Conservation (phyloP, 2,329 filamentous ascomycete species). For the Aurifilum marmelostoma region DNA sequence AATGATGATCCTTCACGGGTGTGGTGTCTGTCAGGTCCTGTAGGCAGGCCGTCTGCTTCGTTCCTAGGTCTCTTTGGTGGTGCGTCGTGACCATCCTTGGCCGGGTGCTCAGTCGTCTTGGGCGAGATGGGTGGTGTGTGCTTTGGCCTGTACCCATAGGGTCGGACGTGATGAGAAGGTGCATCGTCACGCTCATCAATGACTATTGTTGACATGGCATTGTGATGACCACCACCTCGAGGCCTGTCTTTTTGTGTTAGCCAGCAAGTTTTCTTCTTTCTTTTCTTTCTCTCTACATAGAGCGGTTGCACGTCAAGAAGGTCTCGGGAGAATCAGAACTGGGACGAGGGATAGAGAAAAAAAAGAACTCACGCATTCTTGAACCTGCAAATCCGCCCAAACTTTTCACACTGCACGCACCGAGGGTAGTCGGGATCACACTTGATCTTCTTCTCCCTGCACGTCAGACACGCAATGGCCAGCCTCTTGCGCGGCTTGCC, state of each 20-base stretch:
- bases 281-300: neutral
- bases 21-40: slow-evolving; percentile 41
- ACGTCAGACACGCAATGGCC: slow-evolving; percentile 90
- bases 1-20: slow-evolving; percentile 46
- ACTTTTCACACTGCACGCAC: slow-evolving; percentile 91
- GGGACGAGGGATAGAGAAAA: neutral
- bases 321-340: too few species aligned
- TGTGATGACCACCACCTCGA: slow-evolving; percentile 55
- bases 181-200: slow-evolving; percentile 53
- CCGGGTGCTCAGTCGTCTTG: slow-evolving; percentile 43
- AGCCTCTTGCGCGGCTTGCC: slow-evolving; percentile 90
- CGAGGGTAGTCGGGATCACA: slow-evolving; percentile 87
- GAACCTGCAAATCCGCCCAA: slow-evolving; percentile 81
- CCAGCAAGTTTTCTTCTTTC: neutral
- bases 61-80: slow-evolving; percentile 55
- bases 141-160: slow-evolving; percentile 46
- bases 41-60: slow-evolving; percentile 46
- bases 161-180: slow-evolving; percentile 37
- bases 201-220: slow-evolving; percentile 57
- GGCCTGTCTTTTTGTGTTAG: slow-evolving; percentile 46
- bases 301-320: too few species aligned
- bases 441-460: slow-evolving; percentile 96
- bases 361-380: slow-evolving; percentile 79
- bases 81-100: slow-evolving; percentile 32
- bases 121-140: slow-evolving; percentile 54